Base-by-base conservation (phyloP, 1,139 yeast genomes). In the Debaryomyces sp. region DNA sequence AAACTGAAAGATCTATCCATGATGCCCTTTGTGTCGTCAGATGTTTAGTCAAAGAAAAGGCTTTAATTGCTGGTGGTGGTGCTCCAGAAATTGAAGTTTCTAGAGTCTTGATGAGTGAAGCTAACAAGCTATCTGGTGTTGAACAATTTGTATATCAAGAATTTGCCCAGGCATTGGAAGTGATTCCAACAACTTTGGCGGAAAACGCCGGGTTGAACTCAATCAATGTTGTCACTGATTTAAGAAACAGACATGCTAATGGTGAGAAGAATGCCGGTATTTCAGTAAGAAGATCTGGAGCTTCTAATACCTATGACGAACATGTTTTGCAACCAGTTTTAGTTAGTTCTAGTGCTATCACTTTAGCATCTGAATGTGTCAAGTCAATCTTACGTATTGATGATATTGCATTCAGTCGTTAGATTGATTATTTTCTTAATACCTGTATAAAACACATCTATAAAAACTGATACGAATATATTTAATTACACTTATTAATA, bases 181-280 rank as follows among this genome's bases (percentile, higher is more conserved):
- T 94, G 37, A 90, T 94, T 54, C 99, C 99, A 56, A 90, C 97
- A 3, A 95, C 99, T 2, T 78, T 94, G 57, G 98, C 99, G 8
- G 99, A 95, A 71, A 95, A 94, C 66, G 98, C 99, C 13, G 99
- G 99, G 50, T 75, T 94, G 66, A 91, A 94, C 68, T 91, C 97
- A 55, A 90, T 95, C 60, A 89, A 89, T 58, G 96, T 95, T 44
- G 96, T 94, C 37, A 94, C 99, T 15, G 99, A 95, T 56, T 80
- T 94, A 60, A 87, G 97, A 68, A 87, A 89, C 64, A 85, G 87
- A 68, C 99, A 95, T 67, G 97, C 88, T 63, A 79, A 79, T 55
- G 98, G 98, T 48, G 97, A 92, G 68, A 80, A 77, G 58, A 87
- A 90, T 62, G 96, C 97, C n/a, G 99, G 99, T 49, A 91, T 94